These are phyloP conservation scores for Termitomyces sp. DNA, from an alignment of 768 basidiomycete genomes.

Conservation along the genomic window DNA sequence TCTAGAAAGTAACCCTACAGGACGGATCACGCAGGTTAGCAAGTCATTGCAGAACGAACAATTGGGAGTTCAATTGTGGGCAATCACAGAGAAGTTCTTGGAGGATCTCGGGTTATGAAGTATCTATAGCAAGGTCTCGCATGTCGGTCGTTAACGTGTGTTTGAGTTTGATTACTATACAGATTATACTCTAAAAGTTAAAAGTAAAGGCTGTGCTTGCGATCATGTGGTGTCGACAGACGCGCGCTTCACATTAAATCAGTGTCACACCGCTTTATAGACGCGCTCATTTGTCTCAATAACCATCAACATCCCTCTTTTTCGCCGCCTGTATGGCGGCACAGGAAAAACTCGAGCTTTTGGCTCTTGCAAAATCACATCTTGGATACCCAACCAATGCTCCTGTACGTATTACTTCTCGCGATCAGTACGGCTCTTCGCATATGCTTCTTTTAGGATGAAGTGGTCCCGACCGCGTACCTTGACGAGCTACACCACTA, in stretches of 20 bases:
- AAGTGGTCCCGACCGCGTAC: slow-evolving; percentile 26
- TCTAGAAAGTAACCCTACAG: slow-evolving; percentile 10
- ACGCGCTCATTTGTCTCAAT: neutral
- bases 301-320: neutral
- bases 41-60: slow-evolving; percentile 2
- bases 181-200: neutral
- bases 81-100: slow-evolving; percentile 10
- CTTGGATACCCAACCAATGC: slow-evolving; percentile 3
- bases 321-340: slow-evolving; percentile 4
- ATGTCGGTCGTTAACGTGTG: too few species aligned
- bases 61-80: slow-evolving; percentile 7
- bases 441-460: neutral
- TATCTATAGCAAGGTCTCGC: neutral
- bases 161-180: neutral
- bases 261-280: neutral
- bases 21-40: slow-evolving; percentile 3
- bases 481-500: slow-evolving; percentile 29
- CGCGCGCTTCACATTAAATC: neutral
- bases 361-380: slow-evolving; percentile 9
- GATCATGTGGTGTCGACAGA: neutral
- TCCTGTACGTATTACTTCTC: slow-evolving; percentile 6
- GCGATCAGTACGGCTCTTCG: neutral
- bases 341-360: neutral
- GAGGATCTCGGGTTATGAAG: neutral
- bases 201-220: neutral